A percentile compares a stretch with the other conserved stretches of the same genome.
Evolutionary conservation across 2,329 filamentous ascomycete species (phyloP).

Genomic region (Cercospora sp.): DNA sequence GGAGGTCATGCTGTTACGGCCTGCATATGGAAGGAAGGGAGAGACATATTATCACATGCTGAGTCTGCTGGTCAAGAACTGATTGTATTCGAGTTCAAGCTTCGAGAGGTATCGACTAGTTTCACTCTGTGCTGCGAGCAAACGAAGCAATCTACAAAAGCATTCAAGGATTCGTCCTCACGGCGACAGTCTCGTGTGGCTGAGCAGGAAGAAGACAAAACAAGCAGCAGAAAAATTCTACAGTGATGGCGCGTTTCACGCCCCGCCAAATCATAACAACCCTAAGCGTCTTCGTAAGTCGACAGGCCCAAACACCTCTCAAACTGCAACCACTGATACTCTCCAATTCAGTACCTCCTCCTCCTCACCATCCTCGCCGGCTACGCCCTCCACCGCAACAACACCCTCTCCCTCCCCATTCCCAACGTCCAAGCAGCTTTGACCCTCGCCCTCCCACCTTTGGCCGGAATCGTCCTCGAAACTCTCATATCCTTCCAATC

Average conservation of each 20-base stretch:
- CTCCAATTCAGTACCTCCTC: constrained; percentile 42
- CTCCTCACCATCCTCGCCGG: constrained; percentile 44
- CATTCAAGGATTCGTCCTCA: background rate
- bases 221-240: background rate
- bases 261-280: constrained; percentile 43
- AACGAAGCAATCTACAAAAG: background rate
- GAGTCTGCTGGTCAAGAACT: background rate
- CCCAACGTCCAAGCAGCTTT: constrained; percentile 44
- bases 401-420: constrained; percentile 45
- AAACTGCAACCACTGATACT: too few relatives aligned
- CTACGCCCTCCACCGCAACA: constrained; percentile 37
- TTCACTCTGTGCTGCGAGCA: background rate
- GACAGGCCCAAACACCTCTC: background rate
- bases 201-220: background rate
- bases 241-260: constrained; percentile 29
- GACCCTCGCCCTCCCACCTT: constrained; percentile 44
- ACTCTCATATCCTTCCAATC: constrained; percentile 40
- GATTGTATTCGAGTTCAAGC: background rate
- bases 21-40: background rate
- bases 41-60: background rate
- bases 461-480: constrained; percentile 47
- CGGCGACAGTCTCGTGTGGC: background rate
- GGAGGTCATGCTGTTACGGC: background rate
- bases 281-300: constrained; percentile 41
- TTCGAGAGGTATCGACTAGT: background rate